Conservation (phyloP, 1,139 yeast genomes). For the Candida sanyaensis region DNA sequence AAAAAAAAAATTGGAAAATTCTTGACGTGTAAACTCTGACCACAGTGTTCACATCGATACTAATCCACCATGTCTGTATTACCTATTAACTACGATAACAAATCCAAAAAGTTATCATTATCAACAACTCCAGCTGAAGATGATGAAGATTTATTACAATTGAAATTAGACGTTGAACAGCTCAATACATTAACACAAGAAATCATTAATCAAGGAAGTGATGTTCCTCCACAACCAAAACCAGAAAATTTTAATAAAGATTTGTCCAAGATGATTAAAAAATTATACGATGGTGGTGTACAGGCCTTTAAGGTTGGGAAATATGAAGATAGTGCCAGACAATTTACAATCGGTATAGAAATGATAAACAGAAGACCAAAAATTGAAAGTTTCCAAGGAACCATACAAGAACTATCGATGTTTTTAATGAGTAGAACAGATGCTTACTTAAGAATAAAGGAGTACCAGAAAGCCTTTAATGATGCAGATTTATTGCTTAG, state of each 20-base stretch:
- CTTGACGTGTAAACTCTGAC: background rate
- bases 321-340: conserved; percentile 70
- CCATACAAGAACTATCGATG: conserved; percentile 73
- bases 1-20: background rate
- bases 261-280: conserved; percentile 65
- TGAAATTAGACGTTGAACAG: conserved; percentile 56
- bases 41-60: background rate
- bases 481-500: conserved; percentile 76
- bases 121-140: conserved; percentile 20
- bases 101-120: conserved; percentile 27
- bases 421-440: conserved; percentile 83
- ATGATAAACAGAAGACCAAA: conserved; percentile 80
- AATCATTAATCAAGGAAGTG: conserved; percentile 58
- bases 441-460: conserved; percentile 65
- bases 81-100: conserved; percentile 24
- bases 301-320: conserved; percentile 62
- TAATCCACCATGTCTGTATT: conserved; percentile 1
- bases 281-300: conserved; percentile 74
- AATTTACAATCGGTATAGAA: conserved; percentile 75
- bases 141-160: conserved; percentile 25
- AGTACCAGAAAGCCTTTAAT: conserved; percentile 72
- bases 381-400: conserved; percentile 82
- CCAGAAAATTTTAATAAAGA: conserved; percentile 55
- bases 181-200: conserved; percentile 65
- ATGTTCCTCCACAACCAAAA: conserved; percentile 69